phyloP scores from a whole-genome alignment of 139 green algal species.

The Spirogloea muscicola region DNA sequence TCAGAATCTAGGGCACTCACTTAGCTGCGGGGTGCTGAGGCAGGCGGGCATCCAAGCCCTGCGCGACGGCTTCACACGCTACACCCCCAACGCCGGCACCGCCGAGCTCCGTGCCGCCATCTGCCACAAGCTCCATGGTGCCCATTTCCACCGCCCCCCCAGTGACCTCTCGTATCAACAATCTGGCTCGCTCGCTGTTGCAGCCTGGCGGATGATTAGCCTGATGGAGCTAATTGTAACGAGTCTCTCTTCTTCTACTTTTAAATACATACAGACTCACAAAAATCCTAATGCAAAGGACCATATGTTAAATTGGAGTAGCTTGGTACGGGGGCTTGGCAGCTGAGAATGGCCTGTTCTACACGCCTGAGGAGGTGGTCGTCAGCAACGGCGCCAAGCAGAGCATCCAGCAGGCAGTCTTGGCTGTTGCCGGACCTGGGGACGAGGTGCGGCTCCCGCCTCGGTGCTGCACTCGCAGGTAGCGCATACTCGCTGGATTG shows the following conservation, averaged over 20 bases:
- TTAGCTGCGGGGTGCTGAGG: too few relatives aligned
- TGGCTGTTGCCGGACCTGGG: slow-evolving; percentile 59
- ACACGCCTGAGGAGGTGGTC: slow-evolving; percentile 78
- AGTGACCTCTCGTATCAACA: too few relatives aligned
- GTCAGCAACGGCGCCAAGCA: slow-evolving; percentile 96
- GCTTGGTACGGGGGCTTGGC: too few relatives aligned
- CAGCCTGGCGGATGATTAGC: too few relatives aligned
- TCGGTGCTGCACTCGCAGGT: background rate
- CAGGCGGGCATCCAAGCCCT: slow-evolving; percentile 46
- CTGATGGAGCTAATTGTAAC: too few relatives aligned
- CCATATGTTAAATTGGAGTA: too few relatives aligned
- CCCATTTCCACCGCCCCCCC: too few relatives aligned
- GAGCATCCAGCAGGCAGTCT: slow-evolving; percentile 80
- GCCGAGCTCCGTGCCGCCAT: slow-evolving; percentile 74
- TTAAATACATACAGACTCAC: too few relatives aligned
- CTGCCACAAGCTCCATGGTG: slow-evolving; percentile 72
- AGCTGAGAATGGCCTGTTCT: slow-evolving; percentile 81
- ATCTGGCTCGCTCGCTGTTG: too few relatives aligned
- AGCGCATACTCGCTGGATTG: background rate
- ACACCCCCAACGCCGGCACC: slow-evolving; percentile 90
- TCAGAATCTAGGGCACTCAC: too few relatives aligned
- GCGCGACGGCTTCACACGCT: slow-evolving; percentile 75
- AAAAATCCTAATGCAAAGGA: too few relatives aligned
- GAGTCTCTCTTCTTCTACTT: too few relatives aligned
- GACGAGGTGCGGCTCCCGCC: slow-evolving; percentile 61